phyloP scores from a whole-genome alignment of 1,284 basidiomycete genomes.

The Peniophora sp. region DNA sequence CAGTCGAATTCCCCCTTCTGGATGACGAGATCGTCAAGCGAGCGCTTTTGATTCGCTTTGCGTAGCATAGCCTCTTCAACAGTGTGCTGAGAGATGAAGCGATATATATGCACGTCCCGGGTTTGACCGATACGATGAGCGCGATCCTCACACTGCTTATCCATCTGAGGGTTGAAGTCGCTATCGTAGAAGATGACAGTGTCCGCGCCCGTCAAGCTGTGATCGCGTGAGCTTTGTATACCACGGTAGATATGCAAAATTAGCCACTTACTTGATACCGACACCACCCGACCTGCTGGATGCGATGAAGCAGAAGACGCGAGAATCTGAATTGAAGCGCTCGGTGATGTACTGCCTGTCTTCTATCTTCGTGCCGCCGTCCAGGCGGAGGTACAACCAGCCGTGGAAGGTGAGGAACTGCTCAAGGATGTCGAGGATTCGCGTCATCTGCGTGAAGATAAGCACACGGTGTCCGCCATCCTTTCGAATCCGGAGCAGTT shows the following conservation, averaged over 20 bases:
- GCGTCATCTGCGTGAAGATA: constrained; percentile 98
- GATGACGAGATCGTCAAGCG: constrained; percentile 88
- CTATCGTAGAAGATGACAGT: constrained; percentile 96
- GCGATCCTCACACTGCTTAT: constrained; percentile 94
- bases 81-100: constrained; percentile 88
- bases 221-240: constrained; percentile 6
- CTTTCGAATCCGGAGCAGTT: constrained; percentile 78
- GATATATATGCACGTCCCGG: constrained; percentile 94
- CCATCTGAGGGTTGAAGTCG: constrained; percentile 98
- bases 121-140: constrained; percentile 96
- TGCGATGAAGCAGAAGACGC: constrained; percentile 91
- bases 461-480: constrained; percentile 83
- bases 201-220: constrained; percentile 90
- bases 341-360: constrained; percentile 94
- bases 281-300: constrained; percentile 92
- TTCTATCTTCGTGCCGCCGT: constrained; percentile 94
- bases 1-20: constrained; percentile 95
- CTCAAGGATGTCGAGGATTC: constrained; percentile 90
- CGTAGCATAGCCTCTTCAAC: constrained; percentile 96
- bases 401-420: constrained; percentile 91
- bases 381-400: constrained; percentile 87
- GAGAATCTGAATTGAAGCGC: constrained; percentile 90
- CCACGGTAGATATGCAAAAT: constrained; percentile 1
- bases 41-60: constrained; percentile 94
- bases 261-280: constrained; percentile 78